phyloP scores from a whole-genome alignment of 2,329 filamentous ascomycete genomes.

The Aspergillus aculeatus region DNA sequence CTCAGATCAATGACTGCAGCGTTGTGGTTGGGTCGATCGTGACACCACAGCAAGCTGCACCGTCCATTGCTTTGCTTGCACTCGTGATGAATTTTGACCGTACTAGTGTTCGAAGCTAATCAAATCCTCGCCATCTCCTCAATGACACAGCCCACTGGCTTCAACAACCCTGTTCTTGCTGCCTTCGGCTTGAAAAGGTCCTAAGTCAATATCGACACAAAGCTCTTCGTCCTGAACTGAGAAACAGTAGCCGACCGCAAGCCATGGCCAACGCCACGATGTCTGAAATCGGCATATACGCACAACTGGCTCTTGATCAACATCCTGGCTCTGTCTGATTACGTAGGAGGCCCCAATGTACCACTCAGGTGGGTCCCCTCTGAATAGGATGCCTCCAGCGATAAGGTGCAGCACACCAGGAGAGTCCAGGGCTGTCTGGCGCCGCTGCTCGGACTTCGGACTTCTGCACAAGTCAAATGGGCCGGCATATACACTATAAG shows the following conservation, averaged over 20 bases:
- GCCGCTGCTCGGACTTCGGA: neutral
- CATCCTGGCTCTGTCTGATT: neutral
- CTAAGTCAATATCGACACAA: neutral
- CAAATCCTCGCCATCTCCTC: neutral
- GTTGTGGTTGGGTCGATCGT: neutral
- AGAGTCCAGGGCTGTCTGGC: neutral
- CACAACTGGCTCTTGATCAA: neutral
- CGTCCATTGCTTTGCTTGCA: neutral
- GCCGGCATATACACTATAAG: neutral
- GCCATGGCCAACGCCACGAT: slow-evolving; percentile 14
- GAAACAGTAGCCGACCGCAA: slow-evolving; percentile 4
- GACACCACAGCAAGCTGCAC: neutral
- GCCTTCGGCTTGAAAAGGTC: neutral
- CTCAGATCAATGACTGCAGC: neutral
- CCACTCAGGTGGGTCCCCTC: neutral
- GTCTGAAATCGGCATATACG: slow-evolving; percentile 7
- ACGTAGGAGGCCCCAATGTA: slow-evolving; percentile 3
- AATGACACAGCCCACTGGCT: neutral
- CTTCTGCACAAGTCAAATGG: neutral
- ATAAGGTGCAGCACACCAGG: neutral
- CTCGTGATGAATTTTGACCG: neutral
- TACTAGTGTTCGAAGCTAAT: neutral
- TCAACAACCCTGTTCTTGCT: neutral
- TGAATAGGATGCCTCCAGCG: too few species aligned
- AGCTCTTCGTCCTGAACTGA: neutral